A percentile compares a stretch with the other conserved stretches of the same genome.
phyloP scores from a whole-genome alignment of 306 rosid genomes.

The Begonia fuchsioides region DNA sequence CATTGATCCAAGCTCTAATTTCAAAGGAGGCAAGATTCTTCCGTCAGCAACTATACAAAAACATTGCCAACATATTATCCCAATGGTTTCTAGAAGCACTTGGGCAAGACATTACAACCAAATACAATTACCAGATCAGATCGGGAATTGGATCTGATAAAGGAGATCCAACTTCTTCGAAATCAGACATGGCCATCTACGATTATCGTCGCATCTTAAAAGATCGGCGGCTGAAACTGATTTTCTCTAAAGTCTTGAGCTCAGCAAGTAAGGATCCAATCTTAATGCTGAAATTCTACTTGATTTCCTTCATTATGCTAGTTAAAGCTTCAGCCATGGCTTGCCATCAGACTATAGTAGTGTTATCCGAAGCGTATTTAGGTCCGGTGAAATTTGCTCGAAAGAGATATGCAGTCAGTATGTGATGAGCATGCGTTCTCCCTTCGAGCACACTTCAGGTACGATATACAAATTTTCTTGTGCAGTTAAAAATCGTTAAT shows the following conservation, averaged over 20 bases:
- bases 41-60: constrained; percentile 48
- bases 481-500: too few relatives aligned
- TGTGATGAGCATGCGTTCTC: constrained; percentile 18
- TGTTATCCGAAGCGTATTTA: constrained; percentile 52
- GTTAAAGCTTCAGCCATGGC: constrained; percentile 57
- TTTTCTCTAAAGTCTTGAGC: constrained; percentile 39
- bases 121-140: constrained; percentile 19
- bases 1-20: constrained; percentile 57
- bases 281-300: constrained; percentile 50
- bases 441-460: too few relatives aligned
- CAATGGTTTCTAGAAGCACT: constrained; percentile 41
- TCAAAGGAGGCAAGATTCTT: constrained; percentile 58
- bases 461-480: too few relatives aligned
- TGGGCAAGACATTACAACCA: constrained; percentile 29
- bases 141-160: constrained; percentile 30
- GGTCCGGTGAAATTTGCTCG: constrained; percentile 33
- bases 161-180: constrained; percentile 33
- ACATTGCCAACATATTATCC: constrained; percentile 46
- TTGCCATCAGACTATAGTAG: constrained; percentile 41
- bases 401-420: constrained; percentile 45
- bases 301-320: constrained; percentile 42
- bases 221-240: constrained; percentile 49
- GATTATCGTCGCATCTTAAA: constrained; percentile 16
- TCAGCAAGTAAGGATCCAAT: constrained; percentile 45
- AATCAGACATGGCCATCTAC: constrained; percentile 30